These are phyloP conservation scores for Backusella sp. DNA, from an alignment of 192 early-diverging fungal species.

Conservation along the genomic window DNA sequence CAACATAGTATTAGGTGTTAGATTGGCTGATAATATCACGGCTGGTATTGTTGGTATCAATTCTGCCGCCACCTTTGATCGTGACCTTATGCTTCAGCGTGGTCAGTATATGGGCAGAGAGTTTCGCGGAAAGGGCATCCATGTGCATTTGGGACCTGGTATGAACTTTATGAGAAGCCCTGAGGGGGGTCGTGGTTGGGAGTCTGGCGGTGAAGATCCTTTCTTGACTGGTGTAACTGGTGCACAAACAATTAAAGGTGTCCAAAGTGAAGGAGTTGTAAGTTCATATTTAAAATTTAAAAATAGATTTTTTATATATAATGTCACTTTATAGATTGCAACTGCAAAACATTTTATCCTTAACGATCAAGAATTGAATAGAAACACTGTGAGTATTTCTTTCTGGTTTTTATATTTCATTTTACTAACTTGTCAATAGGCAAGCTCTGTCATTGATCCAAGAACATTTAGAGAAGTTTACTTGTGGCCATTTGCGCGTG, in stretches of 20 bases:
- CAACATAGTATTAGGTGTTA: conserved; percentile 13
- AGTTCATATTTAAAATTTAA: neutral
- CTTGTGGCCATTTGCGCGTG: conserved; percentile 53
- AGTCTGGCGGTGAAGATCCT: conserved; percentile 27
- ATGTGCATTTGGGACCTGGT: conserved; percentile 53
- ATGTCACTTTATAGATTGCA: neutral
- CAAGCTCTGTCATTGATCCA: conserved; percentile 48
- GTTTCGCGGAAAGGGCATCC: conserved; percentile 52
- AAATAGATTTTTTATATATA: neutral
- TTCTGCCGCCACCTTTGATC: conserved; percentile 60
- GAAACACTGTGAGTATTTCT: neutral
- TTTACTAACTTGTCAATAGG: neutral
- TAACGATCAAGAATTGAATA: conserved; percentile 28
- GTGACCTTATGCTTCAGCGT: conserved; percentile 42
- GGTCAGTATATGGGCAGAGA: conserved; percentile 52
- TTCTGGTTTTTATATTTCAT: too few species aligned
- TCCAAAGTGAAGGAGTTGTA: conserved; percentile 24
- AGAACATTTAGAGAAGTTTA: conserved; percentile 63
- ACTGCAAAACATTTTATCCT: conserved; percentile 20
- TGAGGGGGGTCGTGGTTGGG: conserved; percentile 27
- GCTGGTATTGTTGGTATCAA: conserved; percentile 52
- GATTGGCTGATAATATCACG: conserved; percentile 45
- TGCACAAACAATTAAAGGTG: conserved; percentile 11
- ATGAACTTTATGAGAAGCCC: conserved; percentile 23
- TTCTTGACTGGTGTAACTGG: conserved; percentile 18